Evolutionary conservation across 2,329 filamentous ascomycete species (phyloP), one percentile per base, ranked within the genome.

Genomic region (Talaromyces sp.): DNA sequence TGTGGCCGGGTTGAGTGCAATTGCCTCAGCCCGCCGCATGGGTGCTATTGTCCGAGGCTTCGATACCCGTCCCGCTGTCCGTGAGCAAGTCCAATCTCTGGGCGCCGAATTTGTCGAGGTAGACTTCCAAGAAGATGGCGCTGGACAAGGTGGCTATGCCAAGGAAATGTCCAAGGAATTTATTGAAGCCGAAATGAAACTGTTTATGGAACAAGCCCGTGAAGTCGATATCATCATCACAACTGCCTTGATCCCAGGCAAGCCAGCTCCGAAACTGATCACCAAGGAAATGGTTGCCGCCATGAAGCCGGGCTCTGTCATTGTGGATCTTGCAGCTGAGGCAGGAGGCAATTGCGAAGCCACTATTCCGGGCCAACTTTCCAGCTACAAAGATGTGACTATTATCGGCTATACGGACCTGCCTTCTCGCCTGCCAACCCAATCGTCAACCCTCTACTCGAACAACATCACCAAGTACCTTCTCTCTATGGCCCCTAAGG

Each of bases 151-250:
- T 24, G 91, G 91, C 14, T 96, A 96, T 66, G 90, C 90, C 48
- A 96, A 96, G 67, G 90, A 92, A 67, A 96, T 96, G 91, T 94
- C 90, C 49, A 91, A 93, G 66, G 91, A 93, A 61, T 96, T 96
- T 66, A 91, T 94, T 69, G 90, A 91, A 55, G 91, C 91, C 5
- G 90, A 96, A 71, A 95, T 95, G 90, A 92, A 90, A 70, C 80
- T 96, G 0, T 96, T 96, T 74, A 86, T 89, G 69, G 88, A 94
- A 62, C 91, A 96, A 70, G 89, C 88, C 56, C 83, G 84, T 54
- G 91, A 96, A 35, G 90, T 96, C 47, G 91, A 96, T 71, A 96
- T 96, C 58, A 89, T 96, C 56, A 89, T 96, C 68, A 96, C 91
- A 1, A 96, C 91, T 1, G 91, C 91, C n/a, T 74, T 96, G 63